Conservation (phyloP, 2,329 filamentous ascomycete species). For the Fusarium sp. region DNA sequence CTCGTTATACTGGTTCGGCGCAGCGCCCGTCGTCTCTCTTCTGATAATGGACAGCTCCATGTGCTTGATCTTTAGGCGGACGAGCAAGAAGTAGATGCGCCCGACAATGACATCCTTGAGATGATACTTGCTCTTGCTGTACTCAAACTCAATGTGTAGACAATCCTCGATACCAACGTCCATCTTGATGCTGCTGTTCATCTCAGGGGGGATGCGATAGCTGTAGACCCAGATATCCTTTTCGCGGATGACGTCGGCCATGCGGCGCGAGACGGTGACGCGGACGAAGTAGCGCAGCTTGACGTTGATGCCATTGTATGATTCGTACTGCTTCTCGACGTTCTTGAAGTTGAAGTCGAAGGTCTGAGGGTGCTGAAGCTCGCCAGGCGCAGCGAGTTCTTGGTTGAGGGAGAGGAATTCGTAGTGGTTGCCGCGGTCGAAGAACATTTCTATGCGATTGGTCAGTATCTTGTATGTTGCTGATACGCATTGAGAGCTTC, state of each 20-base stretch:
- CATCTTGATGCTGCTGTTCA: conserved; percentile 99
- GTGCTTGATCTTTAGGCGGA: conserved; percentile 98
- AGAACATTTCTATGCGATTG: conserved; percentile 90
- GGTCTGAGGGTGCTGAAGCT: conserved; percentile 97
- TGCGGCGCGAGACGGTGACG: conserved; percentile 94
- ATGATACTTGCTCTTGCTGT: conserved; percentile 99
- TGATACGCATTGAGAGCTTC: conserved; percentile 20
- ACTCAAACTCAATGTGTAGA: conserved; percentile 98
- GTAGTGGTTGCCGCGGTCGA: conserved; percentile 98
- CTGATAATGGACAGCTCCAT: conserved; percentile 99
- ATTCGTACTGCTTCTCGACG: conserved; percentile 99
- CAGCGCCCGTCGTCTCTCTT: conserved; percentile 93
- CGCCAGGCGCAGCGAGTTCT: conserved; percentile 94
- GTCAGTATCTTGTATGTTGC: conserved; percentile 1
- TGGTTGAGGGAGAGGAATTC: conserved; percentile 98
- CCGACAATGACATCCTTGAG: conserved; percentile 99
- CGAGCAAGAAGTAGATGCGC: conserved; percentile 96
- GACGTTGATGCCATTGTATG: conserved; percentile 99
- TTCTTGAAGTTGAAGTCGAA: conserved; percentile 99
- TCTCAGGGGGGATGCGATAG: conserved; percentile 97
- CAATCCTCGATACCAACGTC: conserved; percentile 99
- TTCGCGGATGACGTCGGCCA: conserved; percentile 98
- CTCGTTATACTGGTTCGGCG: conserved; percentile 99
- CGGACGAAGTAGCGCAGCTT: conserved; percentile 98
- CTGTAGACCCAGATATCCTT: conserved; percentile 99